A percentile compares a stretch with the other conserved stretches of the same genome.
These are phyloP conservation scores for Psilocybe cubensis DNA, from an alignment of 768 basidiomycete genomes.

Conservation along the genomic window DNA sequence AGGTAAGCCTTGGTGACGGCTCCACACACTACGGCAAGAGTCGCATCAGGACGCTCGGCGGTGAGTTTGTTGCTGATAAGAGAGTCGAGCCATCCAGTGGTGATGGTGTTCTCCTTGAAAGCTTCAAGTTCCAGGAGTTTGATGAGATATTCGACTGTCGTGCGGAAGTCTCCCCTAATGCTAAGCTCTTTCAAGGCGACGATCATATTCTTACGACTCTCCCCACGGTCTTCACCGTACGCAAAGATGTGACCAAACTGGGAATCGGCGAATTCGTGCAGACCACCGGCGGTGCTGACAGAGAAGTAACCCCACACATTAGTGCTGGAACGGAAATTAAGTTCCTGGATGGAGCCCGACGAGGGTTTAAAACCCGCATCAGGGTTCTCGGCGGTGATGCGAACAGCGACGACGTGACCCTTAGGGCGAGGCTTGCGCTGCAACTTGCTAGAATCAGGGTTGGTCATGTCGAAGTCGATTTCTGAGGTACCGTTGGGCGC, in stretches of 20 bases:
- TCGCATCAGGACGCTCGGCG: slow-evolving; percentile 92
- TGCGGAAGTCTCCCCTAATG: slow-evolving; percentile 98
- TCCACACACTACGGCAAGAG: slow-evolving; percentile 93
- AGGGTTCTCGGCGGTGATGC: slow-evolving; percentile 99
- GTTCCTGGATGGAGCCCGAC: slow-evolving; percentile 94
- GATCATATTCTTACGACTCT: slow-evolving; percentile 99
- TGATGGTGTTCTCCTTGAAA: slow-evolving; percentile 97
- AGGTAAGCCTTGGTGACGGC: slow-evolving; percentile 95
- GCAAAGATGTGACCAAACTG: slow-evolving; percentile 99
- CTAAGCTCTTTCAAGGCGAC: slow-evolving; percentile 97
- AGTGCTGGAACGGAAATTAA: slow-evolving; percentile 98
- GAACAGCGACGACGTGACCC: slow-evolving; percentile 98
- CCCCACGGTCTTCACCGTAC: slow-evolving; percentile 93
- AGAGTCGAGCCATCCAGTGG: slow-evolving; percentile 98
- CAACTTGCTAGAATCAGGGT: slow-evolving; percentile 83
- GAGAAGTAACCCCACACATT: slow-evolving; percentile 99
- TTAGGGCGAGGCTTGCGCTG: slow-evolving; percentile 97
- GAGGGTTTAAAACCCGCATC: slow-evolving; percentile 99
- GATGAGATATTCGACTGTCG: slow-evolving; percentile 99
- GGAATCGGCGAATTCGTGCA: slow-evolving; percentile 99
- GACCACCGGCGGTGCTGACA: slow-evolving; percentile 90
- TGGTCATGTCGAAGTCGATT: slow-evolving; percentile 96
- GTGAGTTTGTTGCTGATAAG: slow-evolving; percentile 97
- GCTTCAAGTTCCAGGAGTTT: slow-evolving; percentile 94
- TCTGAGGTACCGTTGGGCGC: slow-evolving; percentile 86